Percentiles rank a stretch among this genome's conserved stretches.
Evolutionary conservation across 345 rosid genomes (phyloP).

Genomic region (Corymbia maculata): DNA sequence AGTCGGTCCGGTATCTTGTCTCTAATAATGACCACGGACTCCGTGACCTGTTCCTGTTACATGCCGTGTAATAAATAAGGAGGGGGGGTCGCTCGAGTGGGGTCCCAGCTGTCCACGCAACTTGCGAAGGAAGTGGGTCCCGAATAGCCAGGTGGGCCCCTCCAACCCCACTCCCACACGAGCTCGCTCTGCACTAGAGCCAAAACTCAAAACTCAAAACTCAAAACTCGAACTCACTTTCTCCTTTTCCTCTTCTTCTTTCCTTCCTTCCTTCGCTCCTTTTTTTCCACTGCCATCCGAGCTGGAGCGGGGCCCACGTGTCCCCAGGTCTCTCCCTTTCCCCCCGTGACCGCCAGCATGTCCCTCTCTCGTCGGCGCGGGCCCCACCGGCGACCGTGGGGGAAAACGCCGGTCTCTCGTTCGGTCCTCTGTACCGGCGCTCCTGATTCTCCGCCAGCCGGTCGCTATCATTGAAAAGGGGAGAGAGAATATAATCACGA

Average conservation of each 20-base stretch:
- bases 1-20: no score
- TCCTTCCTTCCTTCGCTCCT: fast-evolving
- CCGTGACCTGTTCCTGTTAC: neutral
- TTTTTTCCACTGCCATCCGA: neutral
- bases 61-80: neutral
- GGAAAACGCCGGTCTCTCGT: neutral
- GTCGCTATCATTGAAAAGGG: neutral
- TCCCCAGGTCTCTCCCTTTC: neutral
- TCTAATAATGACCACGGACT: no score
- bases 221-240: neutral
- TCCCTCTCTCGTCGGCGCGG: neutral
- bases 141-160: neutral
- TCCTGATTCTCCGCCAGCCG: neutral
- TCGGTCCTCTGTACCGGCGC: neutral
- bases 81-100: neutral
- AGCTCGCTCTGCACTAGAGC: neutral
- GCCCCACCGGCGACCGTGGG: neutral
- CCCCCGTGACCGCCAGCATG: neutral
- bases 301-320: neutral
- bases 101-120: neutral
- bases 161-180: neutral
- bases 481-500: no score
- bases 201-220: no score
- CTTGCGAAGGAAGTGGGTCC: neutral
- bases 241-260: neutral